These are phyloP conservation scores for Coriaria nepalensis DNA, from an alignment of 306 rosid species.

Conservation along the genomic window DNA sequence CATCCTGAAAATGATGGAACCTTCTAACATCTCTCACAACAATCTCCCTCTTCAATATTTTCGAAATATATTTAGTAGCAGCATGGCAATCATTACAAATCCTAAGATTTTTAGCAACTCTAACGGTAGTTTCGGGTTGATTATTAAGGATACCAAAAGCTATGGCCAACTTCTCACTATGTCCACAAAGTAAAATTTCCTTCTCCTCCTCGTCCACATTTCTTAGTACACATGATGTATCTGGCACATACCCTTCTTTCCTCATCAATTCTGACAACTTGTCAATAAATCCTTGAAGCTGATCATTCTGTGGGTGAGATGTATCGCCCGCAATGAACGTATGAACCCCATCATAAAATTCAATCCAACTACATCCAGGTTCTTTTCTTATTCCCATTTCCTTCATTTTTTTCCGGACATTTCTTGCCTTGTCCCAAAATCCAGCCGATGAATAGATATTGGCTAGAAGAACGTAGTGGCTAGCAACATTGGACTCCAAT, in stretches of 20 bases:
- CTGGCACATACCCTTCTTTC: constrained; percentile 79
- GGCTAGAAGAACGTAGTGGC: constrained; percentile 73
- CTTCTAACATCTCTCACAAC: constrained; percentile 85
- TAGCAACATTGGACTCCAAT: constrained; percentile 71
- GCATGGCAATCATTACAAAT: constrained; percentile 83
- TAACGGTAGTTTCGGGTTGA: constrained; percentile 61
- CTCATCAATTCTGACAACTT: constrained; percentile 50
- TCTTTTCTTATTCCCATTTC: constrained; percentile 71
- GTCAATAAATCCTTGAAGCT: constrained; percentile 53
- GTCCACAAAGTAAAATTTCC: constrained; percentile 74
- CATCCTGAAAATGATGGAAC: constrained; percentile 83
- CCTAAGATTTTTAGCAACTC: constrained; percentile 85
- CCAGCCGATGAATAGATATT: constrained; percentile 73
- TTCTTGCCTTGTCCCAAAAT: constrained; percentile 65
- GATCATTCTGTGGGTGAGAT: constrained; percentile 58
- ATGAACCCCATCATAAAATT: constrained; percentile 70
- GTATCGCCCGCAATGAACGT: constrained; percentile 70
- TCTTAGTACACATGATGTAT: constrained; percentile 81
- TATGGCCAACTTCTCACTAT: constrained; percentile 89
- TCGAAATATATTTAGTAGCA: constrained; percentile 67
- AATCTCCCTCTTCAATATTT: constrained; percentile 57
- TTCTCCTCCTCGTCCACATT: constrained; percentile 70
- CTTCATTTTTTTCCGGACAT: constrained; percentile 63
- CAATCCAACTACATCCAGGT: constrained; percentile 92
- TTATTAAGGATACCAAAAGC: constrained; percentile 83